A percentile compares a stretch with the other conserved stretches of the same genome.
These are phyloP conservation scores for Chrysochromulina parva DNA, from an alignment of 78 protist species.

Conservation along the genomic window DNA sequence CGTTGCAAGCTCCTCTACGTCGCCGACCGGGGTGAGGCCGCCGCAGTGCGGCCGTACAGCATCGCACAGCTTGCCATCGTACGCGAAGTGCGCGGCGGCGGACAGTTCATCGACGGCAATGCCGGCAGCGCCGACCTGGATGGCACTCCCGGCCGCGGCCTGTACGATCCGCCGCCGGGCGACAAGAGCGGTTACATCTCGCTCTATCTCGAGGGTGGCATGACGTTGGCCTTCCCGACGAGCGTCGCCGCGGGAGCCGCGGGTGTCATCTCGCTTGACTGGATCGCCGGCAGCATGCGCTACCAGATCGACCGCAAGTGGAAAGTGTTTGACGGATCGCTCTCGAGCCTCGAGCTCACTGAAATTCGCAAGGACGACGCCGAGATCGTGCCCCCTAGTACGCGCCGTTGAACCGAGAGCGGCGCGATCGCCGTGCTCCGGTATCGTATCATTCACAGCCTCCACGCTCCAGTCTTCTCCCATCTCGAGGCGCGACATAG, in stretches of 20 bases:
- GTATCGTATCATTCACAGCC: too few relatives aligned
- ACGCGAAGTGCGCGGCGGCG: neutral
- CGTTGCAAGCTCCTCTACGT: neutral
- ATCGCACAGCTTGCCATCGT: neutral
- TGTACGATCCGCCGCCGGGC: constrained; percentile 7
- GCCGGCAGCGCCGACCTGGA: neutral
- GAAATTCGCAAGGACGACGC: neutral
- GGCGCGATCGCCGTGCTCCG: too few relatives aligned
- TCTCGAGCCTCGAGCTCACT: neutral
- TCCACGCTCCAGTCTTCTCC: too few relatives aligned
- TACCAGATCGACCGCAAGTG: constrained; percentile 11
- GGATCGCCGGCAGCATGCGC: constrained; percentile 13
- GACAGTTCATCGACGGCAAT: neutral
- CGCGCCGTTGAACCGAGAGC: neutral
- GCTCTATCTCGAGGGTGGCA: neutral
- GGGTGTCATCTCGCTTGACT: neutral
- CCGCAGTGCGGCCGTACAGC: neutral
- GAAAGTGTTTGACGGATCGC: neutral
- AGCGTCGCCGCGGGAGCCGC: too few relatives aligned
- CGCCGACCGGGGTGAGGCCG: neutral
- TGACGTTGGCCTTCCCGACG: neutral
- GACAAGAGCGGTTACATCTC: neutral
- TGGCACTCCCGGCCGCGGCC: neutral
- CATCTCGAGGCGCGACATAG: too few relatives aligned
- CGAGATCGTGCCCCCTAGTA: neutral